Conservation (phyloP, 73 alveolate genomes). For the Tetrahymena borealis region DNA sequence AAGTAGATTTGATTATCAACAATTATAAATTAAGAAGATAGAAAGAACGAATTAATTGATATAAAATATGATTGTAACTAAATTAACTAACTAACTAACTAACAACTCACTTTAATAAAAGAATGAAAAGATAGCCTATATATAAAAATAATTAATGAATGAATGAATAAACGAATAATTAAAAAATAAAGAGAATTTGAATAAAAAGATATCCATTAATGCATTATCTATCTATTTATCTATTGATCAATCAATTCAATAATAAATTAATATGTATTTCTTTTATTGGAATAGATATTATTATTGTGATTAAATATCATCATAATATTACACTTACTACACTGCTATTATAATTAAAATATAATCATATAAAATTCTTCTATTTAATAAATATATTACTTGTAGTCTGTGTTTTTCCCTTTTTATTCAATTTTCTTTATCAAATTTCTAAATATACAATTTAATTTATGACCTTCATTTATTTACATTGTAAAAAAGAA, state of each 20-base stretch:
- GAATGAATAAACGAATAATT: neutral
- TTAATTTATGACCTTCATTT: too few relatives aligned
- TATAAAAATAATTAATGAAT: too few relatives aligned
- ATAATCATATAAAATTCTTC: too few relatives aligned
- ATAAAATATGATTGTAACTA: too few relatives aligned
- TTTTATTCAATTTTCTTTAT: neutral
- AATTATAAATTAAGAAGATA: too few relatives aligned
- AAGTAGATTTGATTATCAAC: too few relatives aligned
- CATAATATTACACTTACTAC: neutral
- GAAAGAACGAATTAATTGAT: too few relatives aligned
- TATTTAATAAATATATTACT: neutral
- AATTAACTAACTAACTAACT: too few relatives aligned
- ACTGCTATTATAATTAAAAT: too few relatives aligned
- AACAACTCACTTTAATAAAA: neutral
- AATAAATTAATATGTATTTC: neutral
- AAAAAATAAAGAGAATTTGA: neutral
- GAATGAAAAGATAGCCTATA: neutral
- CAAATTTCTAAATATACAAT: too few relatives aligned
- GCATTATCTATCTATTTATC: neutral
- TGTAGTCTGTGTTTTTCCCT: neutral
- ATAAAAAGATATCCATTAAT: neutral
- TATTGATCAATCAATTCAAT: neutral
- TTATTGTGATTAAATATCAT: neutral
- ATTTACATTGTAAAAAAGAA: too few relatives aligned
- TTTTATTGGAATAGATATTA: neutral